phyloP scores from a whole-genome alignment of 306 rosid species.

The Casuarina equisetifolia region DNA sequence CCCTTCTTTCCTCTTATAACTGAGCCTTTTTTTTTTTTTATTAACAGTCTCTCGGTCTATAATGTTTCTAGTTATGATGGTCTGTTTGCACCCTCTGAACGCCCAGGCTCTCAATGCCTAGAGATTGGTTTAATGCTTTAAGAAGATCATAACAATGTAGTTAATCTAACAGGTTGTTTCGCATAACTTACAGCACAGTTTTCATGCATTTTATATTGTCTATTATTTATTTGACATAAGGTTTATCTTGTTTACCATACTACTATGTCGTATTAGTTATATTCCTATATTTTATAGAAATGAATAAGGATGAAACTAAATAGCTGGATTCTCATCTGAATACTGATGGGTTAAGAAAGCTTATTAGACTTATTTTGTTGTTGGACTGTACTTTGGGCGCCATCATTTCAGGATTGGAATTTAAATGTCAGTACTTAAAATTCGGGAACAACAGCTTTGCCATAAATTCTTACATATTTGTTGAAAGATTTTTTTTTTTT shows the following conservation, averaged over 20 bases:
- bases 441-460: neutral
- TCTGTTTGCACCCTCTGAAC: too few relatives aligned
- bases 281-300: neutral
- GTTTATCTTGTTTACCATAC: too few relatives aligned
- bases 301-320: neutral
- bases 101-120: neutral
- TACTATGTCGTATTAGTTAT: too few relatives aligned
- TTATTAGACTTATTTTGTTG: neutral
- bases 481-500: neutral
- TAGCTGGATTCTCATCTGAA: neutral
- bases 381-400: neutral
- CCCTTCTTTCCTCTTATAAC: conserved; percentile 16
- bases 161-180: conserved; percentile 1
- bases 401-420: neutral
- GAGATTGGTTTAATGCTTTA: neutral
- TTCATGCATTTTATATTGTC: neutral
- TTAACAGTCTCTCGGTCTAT: neutral
- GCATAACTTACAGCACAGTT: neutral
- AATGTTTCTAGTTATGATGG: too few relatives aligned
- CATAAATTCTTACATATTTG: neutral
- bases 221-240: neutral
- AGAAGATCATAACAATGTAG: conserved; percentile 2
- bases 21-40: neutral
- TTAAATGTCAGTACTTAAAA: neutral
- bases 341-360: neutral